Percentiles rank a stretch among this genome's conserved stretches.
These are phyloP conservation scores for Talaromyces islandicus DNA, from an alignment of 2,329 filamentous ascomycete genomes.

Conservation along the genomic window DNA sequence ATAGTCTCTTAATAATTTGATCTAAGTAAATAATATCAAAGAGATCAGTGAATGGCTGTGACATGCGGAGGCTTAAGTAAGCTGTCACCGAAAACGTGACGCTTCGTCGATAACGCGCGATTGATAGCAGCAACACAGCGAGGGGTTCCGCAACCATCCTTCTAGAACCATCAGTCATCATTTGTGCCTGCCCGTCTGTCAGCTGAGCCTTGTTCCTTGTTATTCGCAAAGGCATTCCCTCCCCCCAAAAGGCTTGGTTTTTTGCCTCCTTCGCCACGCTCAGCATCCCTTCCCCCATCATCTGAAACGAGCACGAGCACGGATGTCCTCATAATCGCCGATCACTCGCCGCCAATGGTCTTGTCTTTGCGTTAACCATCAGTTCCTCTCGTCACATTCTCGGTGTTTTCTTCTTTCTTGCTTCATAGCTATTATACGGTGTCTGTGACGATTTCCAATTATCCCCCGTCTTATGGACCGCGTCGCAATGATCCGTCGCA, in stretches of 20 bases:
- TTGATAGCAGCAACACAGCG: not conserved
- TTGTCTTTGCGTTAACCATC: not conserved
- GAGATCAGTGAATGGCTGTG: not conserved
- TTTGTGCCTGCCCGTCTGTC: not conserved
- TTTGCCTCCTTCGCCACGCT: conserved; percentile 2
- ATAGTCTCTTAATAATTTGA: not conserved
- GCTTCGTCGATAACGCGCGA: not conserved
- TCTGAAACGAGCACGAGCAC: conserved; percentile 15
- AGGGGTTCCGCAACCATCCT: not conserved
- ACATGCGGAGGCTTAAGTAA: not conserved
- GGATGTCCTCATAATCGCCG: conserved; percentile 8
- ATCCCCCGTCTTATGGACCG: not conserved
- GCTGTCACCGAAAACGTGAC: not conserved
- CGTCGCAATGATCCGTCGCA: conserved; percentile 32
- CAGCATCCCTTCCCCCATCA: not conserved
- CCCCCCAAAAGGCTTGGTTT: not conserved
- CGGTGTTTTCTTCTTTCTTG: not conserved
- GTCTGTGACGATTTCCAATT: not conserved
- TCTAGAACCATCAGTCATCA: not conserved
- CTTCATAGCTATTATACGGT: not conserved
- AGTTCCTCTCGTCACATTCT: not conserved
- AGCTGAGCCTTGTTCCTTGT: not conserved
- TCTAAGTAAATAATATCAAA: not conserved
- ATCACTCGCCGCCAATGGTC: not conserved
- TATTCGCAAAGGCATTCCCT: not conserved